phyloP scores from a whole-genome alignment of 371 early-diverging fungal genomes.

The Polyrhizophydium stewartii region DNA sequence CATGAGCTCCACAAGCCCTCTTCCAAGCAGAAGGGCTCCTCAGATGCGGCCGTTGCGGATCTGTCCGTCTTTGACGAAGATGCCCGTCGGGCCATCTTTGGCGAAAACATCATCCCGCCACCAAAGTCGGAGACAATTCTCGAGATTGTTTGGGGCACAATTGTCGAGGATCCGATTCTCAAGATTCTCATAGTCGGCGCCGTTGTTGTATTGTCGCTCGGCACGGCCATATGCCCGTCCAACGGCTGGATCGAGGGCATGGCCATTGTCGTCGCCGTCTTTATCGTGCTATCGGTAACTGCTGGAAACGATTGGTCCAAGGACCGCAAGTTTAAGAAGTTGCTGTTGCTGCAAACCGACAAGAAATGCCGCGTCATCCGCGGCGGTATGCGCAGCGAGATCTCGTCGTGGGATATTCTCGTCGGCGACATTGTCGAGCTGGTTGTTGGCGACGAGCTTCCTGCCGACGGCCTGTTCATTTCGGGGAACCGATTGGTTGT shows the following conservation, averaged over 20 bases:
- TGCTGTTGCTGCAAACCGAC: conserved; percentile 42
- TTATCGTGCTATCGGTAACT: conserved; percentile 87
- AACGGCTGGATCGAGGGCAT: conserved; percentile 79
- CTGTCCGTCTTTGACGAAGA: conserved; percentile 33
- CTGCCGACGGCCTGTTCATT: conserved; percentile 43
- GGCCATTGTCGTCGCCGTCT: conserved; percentile 85
- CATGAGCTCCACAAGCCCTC: too few relatives aligned
- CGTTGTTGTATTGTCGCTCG: conserved; percentile 67
- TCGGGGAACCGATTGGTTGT: conserved; percentile 32
- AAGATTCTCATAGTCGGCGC: conserved; percentile 75
- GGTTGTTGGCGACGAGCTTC: conserved; percentile 52
- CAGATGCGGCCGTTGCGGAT: conserved; percentile 18
- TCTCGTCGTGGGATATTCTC: conserved; percentile 46
- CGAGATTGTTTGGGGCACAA: conserved; percentile 61
- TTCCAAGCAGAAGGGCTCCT: too few relatives aligned
- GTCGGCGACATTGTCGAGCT: conserved; percentile 58
- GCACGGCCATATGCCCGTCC: conserved; percentile 51
- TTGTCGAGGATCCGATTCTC: conserved; percentile 39
- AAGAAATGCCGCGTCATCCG: conserved; percentile 58
- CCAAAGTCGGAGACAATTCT: conserved; percentile 60
- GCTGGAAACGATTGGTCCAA: conserved; percentile 96
- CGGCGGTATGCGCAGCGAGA: conserved; percentile 35
- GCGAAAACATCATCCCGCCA: conserved; percentile 67
- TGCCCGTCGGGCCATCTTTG: conserved; percentile 52
- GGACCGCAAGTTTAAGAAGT: conserved; percentile 85